phyloP scores from a whole-genome alignment of 2,329 filamentous ascomycete genomes.

The Colletotrichum sidae region DNA sequence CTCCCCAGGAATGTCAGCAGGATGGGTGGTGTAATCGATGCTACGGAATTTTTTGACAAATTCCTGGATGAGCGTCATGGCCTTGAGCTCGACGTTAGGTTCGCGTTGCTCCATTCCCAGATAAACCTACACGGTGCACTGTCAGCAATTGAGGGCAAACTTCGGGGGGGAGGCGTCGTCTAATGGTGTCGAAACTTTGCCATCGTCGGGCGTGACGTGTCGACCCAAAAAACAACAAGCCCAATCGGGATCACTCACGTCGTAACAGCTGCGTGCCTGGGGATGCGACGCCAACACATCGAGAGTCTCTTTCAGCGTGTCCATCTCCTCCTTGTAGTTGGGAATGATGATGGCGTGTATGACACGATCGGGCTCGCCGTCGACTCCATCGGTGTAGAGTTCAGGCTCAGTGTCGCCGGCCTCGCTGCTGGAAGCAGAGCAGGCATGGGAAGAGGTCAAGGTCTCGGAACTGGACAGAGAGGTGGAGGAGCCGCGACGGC shows the following conservation, averaged over 20 bases:
- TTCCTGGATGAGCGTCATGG: slow-evolving; percentile 68
- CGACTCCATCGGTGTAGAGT: slow-evolving; percentile 55
- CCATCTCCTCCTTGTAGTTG: slow-evolving; percentile 80
- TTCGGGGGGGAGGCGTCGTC: slow-evolving; percentile 1
- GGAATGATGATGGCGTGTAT: slow-evolving; percentile 77
- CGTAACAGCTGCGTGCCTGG: slow-evolving; percentile 72
- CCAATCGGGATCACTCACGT: slow-evolving; percentile 64
- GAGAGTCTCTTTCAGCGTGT: slow-evolving; percentile 75
- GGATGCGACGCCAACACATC: slow-evolving; percentile 76
- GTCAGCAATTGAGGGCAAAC: slow-evolving; percentile 34
- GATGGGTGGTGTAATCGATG: slow-evolving; percentile 76
- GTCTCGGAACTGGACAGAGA: slow-evolving; percentile 69
- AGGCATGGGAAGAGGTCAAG: slow-evolving; percentile 59
- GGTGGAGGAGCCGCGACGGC: slow-evolving; percentile 64
- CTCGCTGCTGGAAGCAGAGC: slow-evolving; percentile 62
- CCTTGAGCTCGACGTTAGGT: slow-evolving; percentile 69
- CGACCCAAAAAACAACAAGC: background rate
- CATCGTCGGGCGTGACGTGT: background rate
- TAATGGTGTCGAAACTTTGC: slow-evolving; percentile 18
- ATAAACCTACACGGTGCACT: slow-evolving; percentile 64
- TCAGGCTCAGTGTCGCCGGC: slow-evolving; percentile 63
- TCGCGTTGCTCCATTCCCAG: slow-evolving; percentile 81
- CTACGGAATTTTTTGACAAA: slow-evolving; percentile 74
- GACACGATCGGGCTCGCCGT: slow-evolving; percentile 57
- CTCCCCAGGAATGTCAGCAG: slow-evolving; percentile 73